Base-by-base conservation (phyloP, 2,329 filamentous ascomycete genomes). In the Monosporascus sp. region DNA sequence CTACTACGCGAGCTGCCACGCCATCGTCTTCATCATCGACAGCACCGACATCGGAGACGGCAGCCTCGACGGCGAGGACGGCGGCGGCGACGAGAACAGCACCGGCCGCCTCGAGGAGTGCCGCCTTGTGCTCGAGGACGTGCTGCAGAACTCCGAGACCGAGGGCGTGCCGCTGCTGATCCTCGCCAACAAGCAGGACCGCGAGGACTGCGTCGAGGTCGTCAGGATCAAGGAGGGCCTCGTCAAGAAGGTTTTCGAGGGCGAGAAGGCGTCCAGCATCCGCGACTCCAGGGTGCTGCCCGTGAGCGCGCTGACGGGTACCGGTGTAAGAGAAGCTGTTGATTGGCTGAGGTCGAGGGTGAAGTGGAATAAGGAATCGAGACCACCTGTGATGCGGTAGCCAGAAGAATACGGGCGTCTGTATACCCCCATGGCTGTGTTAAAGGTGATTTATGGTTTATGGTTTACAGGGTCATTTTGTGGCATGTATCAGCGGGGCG, bases 21-120 rank as follows among this genome's bases (percentile, higher is more conserved):
- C 94, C 60, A 96, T 99, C 65, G 90, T 99, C 58, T 99, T 97
- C 72, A 91, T 99, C 55, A 90, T 99, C 65, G 94, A 99, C 74
- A 93, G 88, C 69, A 90, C 90, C 44, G 94, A 99, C 68, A 87
- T 97, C 51, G 90, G 92, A 64, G 88, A 96, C 71, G 88, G 89
- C 37, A 83, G 85, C 58, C 77, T 94, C 37, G 76, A 77, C 51
- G 57, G 49, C 41, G 49, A 41, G 44, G 49, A 50, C 27, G 37
- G 20, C 35, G 55, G 25, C 18, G 50, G 52, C 18, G 31, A 76
- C 58, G 72, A 69, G 60, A 68, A 65, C 35, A 76, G 85, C 20
- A 77, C 91, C 3, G 72, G 87, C 18, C 78, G 93, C 2, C 72
- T 97, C 44, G 89, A 92, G 46, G 94, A 99, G 76, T 97, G 94